Base-by-base conservation (phyloP, 345 rosid species). In the Ceriops decandra region DNA sequence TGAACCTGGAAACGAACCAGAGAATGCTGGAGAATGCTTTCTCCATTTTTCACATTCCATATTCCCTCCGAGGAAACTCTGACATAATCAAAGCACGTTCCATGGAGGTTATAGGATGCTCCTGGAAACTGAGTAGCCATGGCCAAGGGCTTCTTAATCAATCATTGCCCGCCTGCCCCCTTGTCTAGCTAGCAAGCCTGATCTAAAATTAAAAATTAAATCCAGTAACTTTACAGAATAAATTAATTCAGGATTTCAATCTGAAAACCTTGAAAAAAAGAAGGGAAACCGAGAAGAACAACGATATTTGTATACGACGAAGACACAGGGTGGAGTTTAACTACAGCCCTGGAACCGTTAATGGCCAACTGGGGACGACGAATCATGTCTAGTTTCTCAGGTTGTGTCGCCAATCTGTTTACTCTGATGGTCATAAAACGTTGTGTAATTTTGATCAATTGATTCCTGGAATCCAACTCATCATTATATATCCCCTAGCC, bases 1-100 rank as follows among this genome's bases (percentile, higher is more conserved):
- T 53, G 58, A 59, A 59, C 38, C 20, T 68, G 42, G 57, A 58
- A 58, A 5, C 72, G 72, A 60, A 68, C 26, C 27, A 68, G 21
- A 3, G 38, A 11, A 58, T 38, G 46, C 26, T 68, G 32, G 8
- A 68, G 56, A 31, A 68, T 38, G 27, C 57, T 68, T 3, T 57
- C 42, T 20, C 49, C 58, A 8, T 7, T 3, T 31, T 31, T 22
- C 20, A 60, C 10, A 21, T 46, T 68, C 65, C 65, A 59, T 30
- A 68, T 11, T 17, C 65, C 72, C 13, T 26, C 46, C 5, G 64
- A 68, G 46, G 21, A 47, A 28, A 47, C 72, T 49, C 38, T 30
- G 4, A 68, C 47, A 19, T 59, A 19, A 6, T 59, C 65, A n/a
- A 46, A 68, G 58, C 72, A 68, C 5, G 15, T 6, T 17, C 65